Conservation (phyloP, 192 early-diverging fungal species). For the Powellomyces hirtus region DNA sequence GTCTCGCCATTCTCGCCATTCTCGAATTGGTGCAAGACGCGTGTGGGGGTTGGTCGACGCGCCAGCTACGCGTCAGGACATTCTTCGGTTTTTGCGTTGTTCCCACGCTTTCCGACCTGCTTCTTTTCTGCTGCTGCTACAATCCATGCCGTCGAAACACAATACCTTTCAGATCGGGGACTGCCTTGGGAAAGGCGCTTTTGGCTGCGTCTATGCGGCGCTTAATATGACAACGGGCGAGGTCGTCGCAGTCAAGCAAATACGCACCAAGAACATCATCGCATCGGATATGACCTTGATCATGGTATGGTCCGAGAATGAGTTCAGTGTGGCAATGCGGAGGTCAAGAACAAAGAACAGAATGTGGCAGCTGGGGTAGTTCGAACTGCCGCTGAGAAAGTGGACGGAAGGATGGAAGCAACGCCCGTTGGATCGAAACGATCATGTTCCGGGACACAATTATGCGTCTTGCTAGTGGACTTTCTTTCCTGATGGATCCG, state of each 20-base stretch:
- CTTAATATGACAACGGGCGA: conserved; percentile 46
- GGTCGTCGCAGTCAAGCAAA: conserved; percentile 49
- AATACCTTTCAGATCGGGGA: conserved; percentile 36
- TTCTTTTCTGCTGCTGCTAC: background rate
- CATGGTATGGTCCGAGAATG: no score
- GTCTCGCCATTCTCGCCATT: no score
- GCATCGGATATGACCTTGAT: conserved; percentile 34
- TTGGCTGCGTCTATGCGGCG: conserved; percentile 42
- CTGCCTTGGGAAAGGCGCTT: conserved; percentile 47
- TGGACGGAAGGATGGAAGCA: no score
- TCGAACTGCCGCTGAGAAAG: background rate
- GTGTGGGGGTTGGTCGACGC: no score
- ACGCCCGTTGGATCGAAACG: background rate
- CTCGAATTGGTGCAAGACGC: no score
- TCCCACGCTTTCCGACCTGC: background rate
- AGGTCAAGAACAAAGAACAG: no score
- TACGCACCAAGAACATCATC: conserved; percentile 28
- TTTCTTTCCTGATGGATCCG: no score
- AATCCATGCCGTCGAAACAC: background rate
- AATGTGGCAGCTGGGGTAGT: no score
- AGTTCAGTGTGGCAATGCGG: no score
- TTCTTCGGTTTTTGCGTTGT: background rate
- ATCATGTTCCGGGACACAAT: background rate
- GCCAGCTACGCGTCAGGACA: no score
- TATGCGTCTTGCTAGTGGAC: no score